phyloP scores from a whole-genome alignment of 2,329 filamentous ascomycete species.

The Exophiala sideris region DNA sequence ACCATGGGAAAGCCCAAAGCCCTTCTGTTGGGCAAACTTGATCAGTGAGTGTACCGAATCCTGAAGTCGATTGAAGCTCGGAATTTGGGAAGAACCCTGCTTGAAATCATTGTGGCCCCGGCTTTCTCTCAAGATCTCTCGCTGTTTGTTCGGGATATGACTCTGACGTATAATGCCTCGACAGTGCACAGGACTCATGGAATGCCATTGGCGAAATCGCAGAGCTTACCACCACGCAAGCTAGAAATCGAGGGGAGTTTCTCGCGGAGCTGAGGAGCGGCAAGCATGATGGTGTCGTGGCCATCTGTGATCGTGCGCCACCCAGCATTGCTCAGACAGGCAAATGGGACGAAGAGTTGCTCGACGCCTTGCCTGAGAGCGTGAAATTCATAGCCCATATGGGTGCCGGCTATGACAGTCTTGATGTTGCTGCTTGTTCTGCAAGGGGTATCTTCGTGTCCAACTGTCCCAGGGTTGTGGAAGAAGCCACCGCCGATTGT shows the following conservation, averaged over 20 bases:
- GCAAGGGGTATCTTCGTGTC: slow-evolving; percentile 42
- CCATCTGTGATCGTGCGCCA: slow-evolving; percentile 59
- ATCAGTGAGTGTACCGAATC: slow-evolving; percentile 51
- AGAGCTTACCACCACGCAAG: slow-evolving; percentile 59
- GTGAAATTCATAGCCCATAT: slow-evolving; percentile 52
- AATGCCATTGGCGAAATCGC: slow-evolving; percentile 57
- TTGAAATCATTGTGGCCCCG: background rate
- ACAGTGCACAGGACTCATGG: slow-evolving; percentile 61
- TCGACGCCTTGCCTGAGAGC: slow-evolving; percentile 43
- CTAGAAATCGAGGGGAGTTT: slow-evolving; percentile 57
- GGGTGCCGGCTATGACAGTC: slow-evolving; percentile 60
- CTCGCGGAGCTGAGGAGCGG: slow-evolving; percentile 52
- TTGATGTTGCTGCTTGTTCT: slow-evolving; percentile 54
- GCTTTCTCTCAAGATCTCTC: background rate
- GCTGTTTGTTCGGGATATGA: background rate
- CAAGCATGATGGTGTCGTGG: slow-evolving; percentile 53
- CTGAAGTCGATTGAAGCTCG: background rate
- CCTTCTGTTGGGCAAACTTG: slow-evolving; percentile 60
- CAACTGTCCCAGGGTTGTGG: slow-evolving; percentile 44
- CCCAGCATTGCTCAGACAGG: slow-evolving; percentile 49
- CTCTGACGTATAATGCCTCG: background rate
- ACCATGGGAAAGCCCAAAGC: slow-evolving; percentile 51
- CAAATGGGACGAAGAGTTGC: slow-evolving; percentile 46
- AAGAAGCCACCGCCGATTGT: slow-evolving; percentile 45
- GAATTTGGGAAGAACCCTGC: slow-evolving; percentile 1